These are phyloP conservation scores for Bolboschoenus planiculmis DNA, from an alignment of 176 grass and related monocot species.

Conservation along the genomic window DNA sequence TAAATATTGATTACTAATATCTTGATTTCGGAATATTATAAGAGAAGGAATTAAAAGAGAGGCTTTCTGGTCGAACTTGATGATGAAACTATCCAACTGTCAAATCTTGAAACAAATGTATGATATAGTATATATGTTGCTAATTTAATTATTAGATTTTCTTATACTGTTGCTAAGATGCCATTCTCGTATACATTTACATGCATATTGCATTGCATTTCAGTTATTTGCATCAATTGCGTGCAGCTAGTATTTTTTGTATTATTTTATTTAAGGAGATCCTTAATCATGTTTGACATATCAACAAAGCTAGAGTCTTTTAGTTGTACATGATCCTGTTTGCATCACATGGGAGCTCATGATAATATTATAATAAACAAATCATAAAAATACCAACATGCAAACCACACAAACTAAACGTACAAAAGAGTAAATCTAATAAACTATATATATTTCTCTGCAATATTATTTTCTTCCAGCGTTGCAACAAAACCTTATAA, in stretches of 20 bases:
- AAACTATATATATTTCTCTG: conserved; percentile 8
- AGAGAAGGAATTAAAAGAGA: background rate
- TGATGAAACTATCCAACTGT: background rate
- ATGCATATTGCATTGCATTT: background rate
- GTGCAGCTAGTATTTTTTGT: background rate
- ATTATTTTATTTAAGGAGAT: conserved; percentile 2
- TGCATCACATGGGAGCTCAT: conserved; percentile 22
- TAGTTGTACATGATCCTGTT: background rate
- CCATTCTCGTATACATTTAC: background rate
- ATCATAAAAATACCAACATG: background rate
- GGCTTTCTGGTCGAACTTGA: background rate
- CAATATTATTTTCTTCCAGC: conserved; percentile 13
- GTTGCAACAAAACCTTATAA: too few species aligned
- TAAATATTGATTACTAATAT: background rate
- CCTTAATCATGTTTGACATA: conserved; percentile 22
- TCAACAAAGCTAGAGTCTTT: conserved; percentile 1
- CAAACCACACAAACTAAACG: conserved; percentile 18
- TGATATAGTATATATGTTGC: background rate
- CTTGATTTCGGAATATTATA: background rate
- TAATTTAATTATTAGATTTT: background rate
- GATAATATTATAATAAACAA: conserved; percentile 7
- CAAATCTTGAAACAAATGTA: background rate
- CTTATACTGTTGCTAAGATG: background rate
- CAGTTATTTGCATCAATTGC: background rate
- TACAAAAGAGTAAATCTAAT: background rate